Base-by-base conservation (phyloP, 257 asterid genomes). In the Solanum boliviense region DNA sequence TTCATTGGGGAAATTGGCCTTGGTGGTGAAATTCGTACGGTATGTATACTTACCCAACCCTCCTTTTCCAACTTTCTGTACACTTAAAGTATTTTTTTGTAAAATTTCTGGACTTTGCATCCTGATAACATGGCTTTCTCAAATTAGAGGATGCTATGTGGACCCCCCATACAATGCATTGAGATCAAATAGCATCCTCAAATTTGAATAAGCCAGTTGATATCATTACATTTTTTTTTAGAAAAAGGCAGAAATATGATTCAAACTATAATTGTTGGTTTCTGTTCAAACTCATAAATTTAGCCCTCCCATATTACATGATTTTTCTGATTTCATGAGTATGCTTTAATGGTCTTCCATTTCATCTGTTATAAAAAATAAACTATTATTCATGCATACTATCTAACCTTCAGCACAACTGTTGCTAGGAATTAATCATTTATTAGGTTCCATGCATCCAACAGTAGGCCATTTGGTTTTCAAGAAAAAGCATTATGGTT, bases 1-100 rank as follows among this genome's bases (percentile, higher is more conserved):
- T 97, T 97, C 91, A 92, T 97, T 48, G 99, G 95, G 4, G 99
- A 97, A 94, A 87, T 97, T 76, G 99, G 98, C 90, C 99, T 97
- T 25, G 98, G 90, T 71, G 99, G 99, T 81, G 98, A 97, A 89
- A 93, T 95, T 71, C 99, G 97, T 68, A 81, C 78, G 93, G 99
- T 97, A 93, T 20, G 93, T 92, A 20, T 84, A 86, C 23, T 68
- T 29, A 38, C 13, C 32, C 27, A 8, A 5, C 46, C 81, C 82
- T 20, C 52, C 21, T 23, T 25, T 3, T 85, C 11, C 7, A 41
- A 62, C 74, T 27, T 74, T 73, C 52, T 41, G 36, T 25, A 78
- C 25, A 79, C 67, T 41, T 11, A 8, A 44, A 25, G n/a, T 58
- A 27, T 46, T 81, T 87, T 79, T 13, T 15, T 79, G 68, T 88